Evolutionary conservation across 371 early-diverging fungal species (phyloP), one percentile per base, ranked within the genome.

Genomic region (Mortierella sp.): DNA sequence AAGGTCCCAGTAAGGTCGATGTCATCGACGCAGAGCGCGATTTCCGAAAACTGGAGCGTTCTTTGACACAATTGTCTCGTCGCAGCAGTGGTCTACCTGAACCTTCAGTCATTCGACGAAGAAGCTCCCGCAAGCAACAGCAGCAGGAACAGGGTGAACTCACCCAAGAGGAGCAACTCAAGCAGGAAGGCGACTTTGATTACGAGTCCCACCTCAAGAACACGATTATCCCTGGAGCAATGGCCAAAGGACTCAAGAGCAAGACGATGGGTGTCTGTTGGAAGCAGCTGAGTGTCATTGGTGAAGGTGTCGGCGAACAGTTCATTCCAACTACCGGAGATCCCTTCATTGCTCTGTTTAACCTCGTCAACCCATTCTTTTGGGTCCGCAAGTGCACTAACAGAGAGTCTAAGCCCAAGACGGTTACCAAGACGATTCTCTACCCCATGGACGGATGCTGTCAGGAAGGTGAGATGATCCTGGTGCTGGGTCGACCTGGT

Each of bases 401-500:
- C 75, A 34, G 90, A 76, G 50, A 38, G 9, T 26, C 38, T 38
- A 87, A 88, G 26, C 86, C 90, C 60, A 72, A 80, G 13, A 82
- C 79, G 42, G 54, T 80, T 57, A 88, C 88, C 10, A 88, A 87
- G 31, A 85, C 82, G 11, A 92, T 95, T 70, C 83, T 94, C 11
- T 81, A 90, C 48, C 82, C 90, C 13, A 77, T 92, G 68, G 90
- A 91, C 47, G 95, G 95, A 14, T 93, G 89, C 58, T 91, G 92
- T 34, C 88, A 89, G n/a, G 93, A 92, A 16, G 94, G 94, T 10
- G 94, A 95, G 81, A 94, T 95, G 94, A 80, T 95, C 45, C 80
- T 95, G 14, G 92, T 95, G 3, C 89, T 95, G 14, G 95, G 95
- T 4, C 90, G 93, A 8, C 95, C 95, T 9, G 95, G 94, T 10